Evolutionary conservation across 2,329 filamentous ascomycete species (phyloP).

Genomic region (Microcyclosporella mali): DNA sequence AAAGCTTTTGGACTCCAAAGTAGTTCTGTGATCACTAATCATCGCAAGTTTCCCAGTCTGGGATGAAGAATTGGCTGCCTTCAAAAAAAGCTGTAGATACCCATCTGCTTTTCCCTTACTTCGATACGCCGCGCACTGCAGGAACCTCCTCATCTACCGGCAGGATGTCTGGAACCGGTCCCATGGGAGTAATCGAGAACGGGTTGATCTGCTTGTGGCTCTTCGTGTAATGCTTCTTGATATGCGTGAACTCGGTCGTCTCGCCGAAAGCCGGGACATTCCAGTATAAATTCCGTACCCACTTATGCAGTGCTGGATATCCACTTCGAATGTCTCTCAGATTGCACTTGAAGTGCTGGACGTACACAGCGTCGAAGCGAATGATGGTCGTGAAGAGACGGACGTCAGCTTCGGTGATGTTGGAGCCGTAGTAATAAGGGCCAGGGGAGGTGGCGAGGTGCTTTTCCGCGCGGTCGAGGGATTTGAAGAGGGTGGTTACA

Average conservation of each 20-base stretch:
- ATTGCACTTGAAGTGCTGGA: constrained; percentile 69
- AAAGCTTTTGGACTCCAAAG: too few species aligned
- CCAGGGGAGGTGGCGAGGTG: constrained; percentile 38
- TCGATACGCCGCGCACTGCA: too few species aligned
- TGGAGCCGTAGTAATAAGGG: constrained; percentile 43
- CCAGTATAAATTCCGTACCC: constrained; percentile 84
- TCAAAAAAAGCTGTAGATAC: too few species aligned
- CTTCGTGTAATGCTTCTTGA: constrained; percentile 73
- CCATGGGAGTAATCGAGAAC: constrained; percentile 71
- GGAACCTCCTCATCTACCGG: constrained; percentile 70
- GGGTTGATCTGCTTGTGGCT: constrained; percentile 60
- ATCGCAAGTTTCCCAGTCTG: too few species aligned
- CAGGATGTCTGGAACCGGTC: constrained; percentile 77
- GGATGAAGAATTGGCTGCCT: too few species aligned
- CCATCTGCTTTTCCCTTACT: too few species aligned
- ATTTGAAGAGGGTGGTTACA: constrained; percentile 42
- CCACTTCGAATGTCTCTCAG: constrained; percentile 75
- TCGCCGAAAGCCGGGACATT: constrained; percentile 67
- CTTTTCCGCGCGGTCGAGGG: constrained; percentile 44
- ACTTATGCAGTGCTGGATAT: constrained; percentile 73
- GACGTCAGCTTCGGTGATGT: constrained; percentile 45
- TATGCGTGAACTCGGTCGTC: constrained; percentile 90
- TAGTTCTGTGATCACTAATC: too few species aligned
- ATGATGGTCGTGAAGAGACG: constrained; percentile 56
- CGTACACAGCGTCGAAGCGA: constrained; percentile 52